Evolutionary conservation across 2,329 filamentous ascomycete species (phyloP).

Genomic region (Pyrenochaeta sp.): DNA sequence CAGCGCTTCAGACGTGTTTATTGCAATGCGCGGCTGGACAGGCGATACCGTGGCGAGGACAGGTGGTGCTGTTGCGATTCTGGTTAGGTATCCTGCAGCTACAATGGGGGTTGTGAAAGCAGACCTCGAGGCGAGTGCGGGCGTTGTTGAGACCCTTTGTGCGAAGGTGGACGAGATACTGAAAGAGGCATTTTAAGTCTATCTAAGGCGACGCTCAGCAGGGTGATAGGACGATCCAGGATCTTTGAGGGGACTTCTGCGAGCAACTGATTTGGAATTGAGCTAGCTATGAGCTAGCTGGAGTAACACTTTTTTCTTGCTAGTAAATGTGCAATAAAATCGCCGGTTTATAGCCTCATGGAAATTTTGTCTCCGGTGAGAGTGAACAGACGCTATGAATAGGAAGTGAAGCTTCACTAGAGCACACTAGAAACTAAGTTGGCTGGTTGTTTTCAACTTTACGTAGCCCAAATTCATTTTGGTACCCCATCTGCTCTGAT

Average conservation of each 20-base stretch:
- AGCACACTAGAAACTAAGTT: background rate
- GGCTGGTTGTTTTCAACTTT: background rate
- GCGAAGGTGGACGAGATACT: slow-evolving; percentile 2
- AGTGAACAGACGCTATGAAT: background rate
- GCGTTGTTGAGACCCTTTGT: background rate
- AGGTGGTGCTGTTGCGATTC: slow-evolving; percentile 1
- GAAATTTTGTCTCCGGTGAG: background rate
- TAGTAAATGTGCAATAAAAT: no score
- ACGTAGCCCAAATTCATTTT: background rate
- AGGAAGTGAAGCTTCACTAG: background rate
- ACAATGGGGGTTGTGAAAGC: slow-evolving; percentile 8
- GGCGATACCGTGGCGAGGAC: slow-evolving; percentile 1
- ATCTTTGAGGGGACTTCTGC: background rate
- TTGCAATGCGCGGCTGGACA: slow-evolving; percentile 2
- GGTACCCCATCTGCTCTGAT: background rate
- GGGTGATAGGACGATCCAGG: no score
- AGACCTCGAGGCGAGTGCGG: background rate
- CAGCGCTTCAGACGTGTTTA: slow-evolving; percentile 1
- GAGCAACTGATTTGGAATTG: background rate
- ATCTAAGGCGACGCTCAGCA: no score
- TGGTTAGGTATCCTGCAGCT: slow-evolving; percentile 1
- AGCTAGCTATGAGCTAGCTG: no score
- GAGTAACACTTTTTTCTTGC: no score
- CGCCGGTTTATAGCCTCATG: no score
- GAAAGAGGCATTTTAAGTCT: background rate